Percentiles rank a stretch among this genome's conserved stretches.
phyloP scores from a whole-genome alignment of 208 protist genomes.

The Leptomonas seymouri region DNA sequence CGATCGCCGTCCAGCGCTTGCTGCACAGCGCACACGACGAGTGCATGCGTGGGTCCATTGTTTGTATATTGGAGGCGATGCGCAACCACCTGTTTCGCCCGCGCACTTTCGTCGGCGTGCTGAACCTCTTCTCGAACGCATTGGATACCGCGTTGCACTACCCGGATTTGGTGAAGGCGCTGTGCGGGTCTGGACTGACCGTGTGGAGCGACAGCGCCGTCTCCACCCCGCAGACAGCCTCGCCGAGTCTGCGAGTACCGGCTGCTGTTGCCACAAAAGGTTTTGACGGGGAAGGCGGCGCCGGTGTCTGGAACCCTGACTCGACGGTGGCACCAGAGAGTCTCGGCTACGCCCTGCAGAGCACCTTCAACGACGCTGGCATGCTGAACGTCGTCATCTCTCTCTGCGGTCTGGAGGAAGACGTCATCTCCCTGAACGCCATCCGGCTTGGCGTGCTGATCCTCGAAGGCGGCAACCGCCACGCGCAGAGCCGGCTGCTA shows the following conservation, averaged over 20 bases:
- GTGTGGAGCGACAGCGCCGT: conserved; percentile 6
- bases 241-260: neutral
- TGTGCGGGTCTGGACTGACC: neutral
- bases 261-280: neutral
- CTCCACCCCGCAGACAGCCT: neutral
- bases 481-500: conserved; percentile 63
- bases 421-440: conserved; percentile 67
- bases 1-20: conserved; percentile 46
- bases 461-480: conserved; percentile 77
- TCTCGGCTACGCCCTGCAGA: conserved; percentile 52
- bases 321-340: conserved; percentile 13
- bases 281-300: neutral
- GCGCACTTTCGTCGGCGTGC: conserved; percentile 64
- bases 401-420: conserved; percentile 56
- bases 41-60: conserved; percentile 41
- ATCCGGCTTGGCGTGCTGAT: conserved; percentile 62
- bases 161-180: conserved; percentile 16
- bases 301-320: conserved; percentile 3
- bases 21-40: conserved; percentile 30
- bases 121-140: conserved; percentile 73
- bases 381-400: conserved; percentile 55
- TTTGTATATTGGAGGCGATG: conserved; percentile 53
- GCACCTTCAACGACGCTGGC: conserved; percentile 62
- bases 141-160: conserved; percentile 54
- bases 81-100: conserved; percentile 44